Base-by-base conservation (phyloP, 2,329 filamentous ascomycete genomes). In the Phyllachora maydis region DNA sequence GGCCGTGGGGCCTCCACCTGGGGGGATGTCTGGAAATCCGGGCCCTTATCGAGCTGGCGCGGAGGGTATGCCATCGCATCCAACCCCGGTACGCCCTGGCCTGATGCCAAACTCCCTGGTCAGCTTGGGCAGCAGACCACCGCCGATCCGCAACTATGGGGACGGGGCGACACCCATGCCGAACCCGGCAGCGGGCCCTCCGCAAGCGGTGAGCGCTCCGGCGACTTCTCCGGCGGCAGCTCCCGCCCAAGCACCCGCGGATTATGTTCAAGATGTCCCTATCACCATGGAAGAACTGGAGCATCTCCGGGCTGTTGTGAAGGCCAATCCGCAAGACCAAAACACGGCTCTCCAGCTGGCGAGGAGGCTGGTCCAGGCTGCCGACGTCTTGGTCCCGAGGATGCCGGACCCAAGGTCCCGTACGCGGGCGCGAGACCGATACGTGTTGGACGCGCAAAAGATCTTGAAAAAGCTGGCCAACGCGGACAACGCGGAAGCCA, bases 381-480 rank as follows among this genome's bases (percentile, higher is more conserved):
- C 81, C 1, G 69, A 71, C 8, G 66, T 77, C 4, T 60, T 98
- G 2, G 67, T 81, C 3, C 53, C 63, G 2, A 50, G 50, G 9
- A 46, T 70, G 7, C 56, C 64, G 1, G 77, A 81, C 34, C 72
- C 82, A 18, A 72, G 72, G 36, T 65, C 70, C 6, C 68, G 74
- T 13, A 61, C 66, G 6, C 79, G 88, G 36, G 59, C 71, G 2
- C 72, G 81, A 15, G 85, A 95, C 36, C 72, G 72, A 27, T 95
- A 85, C 42, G 55, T 85, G 10, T 52, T 72, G 33, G 88, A 95
- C 40, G 81, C 81, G 1, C 69, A 88, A 42, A 95, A 93, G 47
- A 69, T 83, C 13, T 54, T 95, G 20, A 93, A 93, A 54, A 93
- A 91, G 45, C 59, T 95, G 7, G 68, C 72, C 6, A 63, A 62